Conservation (phyloP, 208 protist species). For the Herpetomonas muscarum region DNA sequence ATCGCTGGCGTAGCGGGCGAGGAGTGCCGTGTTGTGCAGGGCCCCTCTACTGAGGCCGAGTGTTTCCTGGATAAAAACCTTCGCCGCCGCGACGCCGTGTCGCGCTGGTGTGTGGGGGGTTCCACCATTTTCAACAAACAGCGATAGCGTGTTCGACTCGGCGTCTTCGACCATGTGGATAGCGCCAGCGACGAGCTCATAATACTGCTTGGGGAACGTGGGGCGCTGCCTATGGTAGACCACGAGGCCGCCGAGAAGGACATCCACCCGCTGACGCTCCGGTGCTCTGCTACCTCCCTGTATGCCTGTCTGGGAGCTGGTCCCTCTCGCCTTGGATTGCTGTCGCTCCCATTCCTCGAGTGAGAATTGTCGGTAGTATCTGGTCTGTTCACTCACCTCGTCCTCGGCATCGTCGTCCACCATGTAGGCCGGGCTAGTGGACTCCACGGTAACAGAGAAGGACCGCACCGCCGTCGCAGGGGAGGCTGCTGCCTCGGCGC, state of each 20-base stretch:
- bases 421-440: conserved; percentile 1
- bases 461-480: neutral
- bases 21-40: conserved; percentile 1
- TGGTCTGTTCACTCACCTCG: neutral
- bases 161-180: conserved; percentile 16
- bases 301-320: neutral
- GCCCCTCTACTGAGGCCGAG: neutral
- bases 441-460: conserved; percentile 3
- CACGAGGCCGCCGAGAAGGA: conserved; percentile 21
- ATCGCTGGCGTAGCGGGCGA: neutral
- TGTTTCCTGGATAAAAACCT: neutral
- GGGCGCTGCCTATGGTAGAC: conserved; percentile 32
- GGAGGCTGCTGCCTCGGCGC: neutral
- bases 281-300: conserved; percentile 6
- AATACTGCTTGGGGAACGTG: conserved; percentile 24
- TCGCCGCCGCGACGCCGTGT: neutral
- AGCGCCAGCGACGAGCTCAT: conserved; percentile 28
- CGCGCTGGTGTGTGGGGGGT: neutral
- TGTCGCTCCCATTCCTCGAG: neutral
- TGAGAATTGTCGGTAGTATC: neutral
- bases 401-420: conserved; percentile 7
- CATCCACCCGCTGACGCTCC: conserved; percentile 20
- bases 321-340: too few species aligned
- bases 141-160: conserved; percentile 8
- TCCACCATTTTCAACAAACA: conserved; percentile 12